A percentile compares a stretch with the other conserved stretches of the same genome.
These are phyloP conservation scores for Orbilia oligospora DNA, from an alignment of 2,329 filamentous ascomycete species.

Conservation along the genomic window DNA sequence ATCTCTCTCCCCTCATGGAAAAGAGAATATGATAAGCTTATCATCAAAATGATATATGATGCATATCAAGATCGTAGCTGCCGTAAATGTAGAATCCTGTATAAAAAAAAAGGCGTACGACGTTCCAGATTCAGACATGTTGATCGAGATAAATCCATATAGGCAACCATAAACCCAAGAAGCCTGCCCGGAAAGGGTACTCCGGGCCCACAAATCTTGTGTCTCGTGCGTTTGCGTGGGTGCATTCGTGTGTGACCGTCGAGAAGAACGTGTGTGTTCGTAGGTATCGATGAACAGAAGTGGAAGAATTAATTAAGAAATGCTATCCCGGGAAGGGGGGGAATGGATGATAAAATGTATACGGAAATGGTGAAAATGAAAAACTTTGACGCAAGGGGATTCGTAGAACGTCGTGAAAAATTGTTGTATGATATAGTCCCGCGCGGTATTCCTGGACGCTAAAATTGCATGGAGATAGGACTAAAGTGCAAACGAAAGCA, in stretches of 20 bases:
- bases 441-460: constrained; percentile 39
- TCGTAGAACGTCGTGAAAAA: constrained; percentile 51
- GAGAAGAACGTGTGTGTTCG: neutral
- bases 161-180: constrained; percentile 21
- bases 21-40: constrained; percentile 10
- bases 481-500: neutral
- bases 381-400: constrained; percentile 31
- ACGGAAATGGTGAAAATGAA: constrained; percentile 3
- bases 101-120: constrained; percentile 26
- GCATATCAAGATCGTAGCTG: neutral
- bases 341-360: neutral
- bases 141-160: constrained; percentile 13
- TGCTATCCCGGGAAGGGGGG: neutral
- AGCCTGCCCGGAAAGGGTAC: constrained; percentile 41
- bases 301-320: neutral
- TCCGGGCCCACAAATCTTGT: constrained; percentile 32
- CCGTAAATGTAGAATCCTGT: neutral
- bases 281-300: neutral
- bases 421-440: constrained; percentile 11
- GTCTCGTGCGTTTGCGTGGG: neutral
- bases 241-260: constrained; percentile 6
- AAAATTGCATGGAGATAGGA: constrained; percentile 39
- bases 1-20: constrained; percentile 5
- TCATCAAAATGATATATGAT: neutral
- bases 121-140: constrained; percentile 29